Conservation (phyloP, 495 filamentous ascomycete species). For the Neurospora sp. region DNA sequence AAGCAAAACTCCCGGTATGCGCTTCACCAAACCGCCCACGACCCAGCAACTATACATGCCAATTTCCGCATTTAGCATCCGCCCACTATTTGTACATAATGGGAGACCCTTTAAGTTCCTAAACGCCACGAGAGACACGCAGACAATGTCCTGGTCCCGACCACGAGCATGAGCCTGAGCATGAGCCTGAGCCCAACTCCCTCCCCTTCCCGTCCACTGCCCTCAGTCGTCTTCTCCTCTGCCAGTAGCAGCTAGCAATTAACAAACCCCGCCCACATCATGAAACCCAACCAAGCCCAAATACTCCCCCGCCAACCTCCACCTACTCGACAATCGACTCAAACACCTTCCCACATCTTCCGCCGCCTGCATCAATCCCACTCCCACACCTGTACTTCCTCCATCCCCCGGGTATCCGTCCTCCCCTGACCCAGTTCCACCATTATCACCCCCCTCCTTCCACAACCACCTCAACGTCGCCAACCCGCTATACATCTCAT, state of each 20-base stretch:
- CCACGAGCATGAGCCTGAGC: background rate
- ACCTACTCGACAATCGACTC: slow-evolving; percentile 4
- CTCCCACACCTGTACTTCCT: background rate
- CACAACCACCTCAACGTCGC: slow-evolving; percentile 18
- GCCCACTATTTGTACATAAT: background rate
- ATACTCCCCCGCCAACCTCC: slow-evolving; percentile 15
- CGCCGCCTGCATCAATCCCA: slow-evolving; percentile 1
- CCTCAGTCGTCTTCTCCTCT: background rate
- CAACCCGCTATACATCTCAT: slow-evolving; percentile 12
- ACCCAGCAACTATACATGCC: background rate
- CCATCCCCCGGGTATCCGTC: background rate
- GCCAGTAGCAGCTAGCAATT: background rate
- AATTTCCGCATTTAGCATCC: background rate
- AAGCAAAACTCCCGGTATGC: background rate
- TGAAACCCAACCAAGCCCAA: slow-evolving; percentile 8
- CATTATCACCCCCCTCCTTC: slow-evolving; percentile 14
- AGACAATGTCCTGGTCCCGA: background rate
- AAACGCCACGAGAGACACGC: background rate
- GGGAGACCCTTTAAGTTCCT: background rate
- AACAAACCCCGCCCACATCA: slow-evolving; percentile 4
- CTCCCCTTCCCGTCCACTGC: background rate
- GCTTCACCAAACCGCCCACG: background rate
- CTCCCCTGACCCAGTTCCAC: background rate
- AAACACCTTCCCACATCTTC: slow-evolving; percentile 9
- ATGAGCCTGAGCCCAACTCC: background rate